Base-by-base conservation (phyloP, 2,329 filamentous ascomycete species). In the Hymenoscyphus fraxineus region DNA sequence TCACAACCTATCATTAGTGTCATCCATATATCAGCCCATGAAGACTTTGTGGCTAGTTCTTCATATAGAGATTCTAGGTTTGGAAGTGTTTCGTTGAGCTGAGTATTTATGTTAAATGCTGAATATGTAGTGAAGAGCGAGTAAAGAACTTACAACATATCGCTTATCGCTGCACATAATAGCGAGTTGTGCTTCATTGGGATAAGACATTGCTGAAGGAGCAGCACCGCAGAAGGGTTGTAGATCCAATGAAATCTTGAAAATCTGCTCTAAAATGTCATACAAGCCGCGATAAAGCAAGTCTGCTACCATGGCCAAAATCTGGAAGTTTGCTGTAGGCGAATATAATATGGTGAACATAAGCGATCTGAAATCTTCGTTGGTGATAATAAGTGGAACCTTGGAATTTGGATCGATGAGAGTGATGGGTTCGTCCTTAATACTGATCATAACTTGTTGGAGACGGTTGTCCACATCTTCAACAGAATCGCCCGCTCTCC, bases 271-370 rank as follows among this genome's bases (percentile, higher is more conserved):
- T 2, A 80, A 80, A 0, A 79, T 76, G 1, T 71, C 64, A 0
- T 79, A 79, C 22, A 84, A 76, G 3, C 79, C 77, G 3, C 66
- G 63, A n/a, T 73, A 67, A 7, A 76, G 55, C 7, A 65, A 27
- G 56, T 71, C 67, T 4, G 74, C 58, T 7, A 72, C 57, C 16
- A 55, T 27, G 3, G 74, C 75, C 9, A 73, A 6, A 6, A 64
- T 40, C 1, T 67, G 68, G 61, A 75, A 76, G 1, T 51, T 47
- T 2, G 7, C 3, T 1, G 69, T 67, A 1, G 76, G 76, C 15
- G 62, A 54, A 35, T 77, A 77, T 4, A 76, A 59, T 12, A 65
- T 41, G 6, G 4, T 19, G 64, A 75, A 76, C 13, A 76, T 22
- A 27, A 74, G 27, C 15, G 19, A 40, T 39, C 68, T 72, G n/a